Base-by-base conservation (phyloP, 1,284 basidiomycete genomes). In the Ustilago bromivora region DNA sequence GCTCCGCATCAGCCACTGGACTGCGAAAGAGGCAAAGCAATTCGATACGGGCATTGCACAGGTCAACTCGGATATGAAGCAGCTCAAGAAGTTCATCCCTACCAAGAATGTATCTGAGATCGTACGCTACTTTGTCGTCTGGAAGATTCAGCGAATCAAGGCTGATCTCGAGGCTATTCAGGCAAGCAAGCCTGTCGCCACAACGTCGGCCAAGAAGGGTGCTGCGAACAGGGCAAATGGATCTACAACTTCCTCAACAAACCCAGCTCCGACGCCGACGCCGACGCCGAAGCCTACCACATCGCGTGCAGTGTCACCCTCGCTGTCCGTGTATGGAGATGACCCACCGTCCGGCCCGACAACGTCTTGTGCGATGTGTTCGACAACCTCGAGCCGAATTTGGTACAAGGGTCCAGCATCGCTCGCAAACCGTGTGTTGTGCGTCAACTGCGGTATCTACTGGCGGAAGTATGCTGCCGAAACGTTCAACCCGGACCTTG, bases 41-140 rank as follows among this genome's bases (percentile, higher is more conserved):
- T 94, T 95, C 84, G 92, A 94, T 80, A 91, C 92, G 73, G 92
- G 90, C 1, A 92, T 95, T 66, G 81, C 88, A 52, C 88, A 89
- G 31, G 90, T 92, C 81, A 92, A 92, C 38, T 91, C 92, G 15
- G 93, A 95, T 82, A 90, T 95, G 70, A 90, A 92, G 53, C 89
- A 90, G 35, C 91, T 94, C 43, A 89, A 92, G 66, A 92, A 93
- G 43, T 92, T 93, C 80, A 89, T 95, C 38, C 89, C 89, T 7
- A 90, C 91, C 6, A 89, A 93, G 59, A 89, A 91, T 2, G 90
- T 93, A 78, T 88, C 89, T 17, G 93, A 95, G 81, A 90, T 94
- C 15, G 93, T 95, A 34, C 90, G 93, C 15, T 93, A 91, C 87
- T 94, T 94, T 81, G 92, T 91, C 8, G 90, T 90, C 61, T 95